Percentiles rank a stretch among this genome's conserved stretches.
These are phyloP conservation scores for Heritiera littoralis DNA, from an alignment of 345 rosid species.

Conservation along the genomic window DNA sequence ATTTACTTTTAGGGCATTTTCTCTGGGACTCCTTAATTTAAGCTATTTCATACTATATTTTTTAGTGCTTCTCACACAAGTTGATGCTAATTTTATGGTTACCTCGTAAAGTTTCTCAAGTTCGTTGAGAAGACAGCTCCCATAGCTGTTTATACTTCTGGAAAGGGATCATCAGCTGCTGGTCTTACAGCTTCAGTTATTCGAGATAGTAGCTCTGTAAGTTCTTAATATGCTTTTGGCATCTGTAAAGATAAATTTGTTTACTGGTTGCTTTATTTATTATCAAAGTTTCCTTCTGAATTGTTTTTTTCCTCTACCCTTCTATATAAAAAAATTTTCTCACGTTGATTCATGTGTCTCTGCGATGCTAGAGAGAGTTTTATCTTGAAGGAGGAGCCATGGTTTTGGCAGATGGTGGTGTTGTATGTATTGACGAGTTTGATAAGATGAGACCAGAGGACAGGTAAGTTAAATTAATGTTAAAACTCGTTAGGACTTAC, in stretches of 20 bases:
- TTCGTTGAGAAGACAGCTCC: slow-evolving; percentile 99
- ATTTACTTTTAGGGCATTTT: neutral
- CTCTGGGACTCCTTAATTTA: neutral
- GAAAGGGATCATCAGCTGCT: slow-evolving; percentile 98
- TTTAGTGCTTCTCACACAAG: slow-evolving; percentile 6
- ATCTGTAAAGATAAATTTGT: neutral
- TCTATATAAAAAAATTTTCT: slow-evolving; percentile 9
- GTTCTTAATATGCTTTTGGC: slow-evolving; percentile 31
- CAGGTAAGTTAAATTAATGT: slow-evolving; percentile 47
- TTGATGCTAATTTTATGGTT: slow-evolving; percentile 29
- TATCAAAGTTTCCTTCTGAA: slow-evolving; percentile 3
- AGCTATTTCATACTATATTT: neutral
- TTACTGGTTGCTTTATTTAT: neutral
- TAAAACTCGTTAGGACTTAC: neutral
- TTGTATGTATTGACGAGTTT: slow-evolving; percentile 95
- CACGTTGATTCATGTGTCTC: slow-evolving; percentile 22
- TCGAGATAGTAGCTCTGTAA: slow-evolving; percentile 78
- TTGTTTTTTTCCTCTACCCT: neutral
- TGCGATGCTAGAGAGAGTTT: slow-evolving; percentile 75
- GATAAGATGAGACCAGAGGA: slow-evolving; percentile 99
- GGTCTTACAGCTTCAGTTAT: slow-evolving; percentile 98
- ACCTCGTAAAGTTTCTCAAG: slow-evolving; percentile 70
- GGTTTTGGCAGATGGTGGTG: slow-evolving; percentile 99
- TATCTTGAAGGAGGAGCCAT: slow-evolving; percentile 99
- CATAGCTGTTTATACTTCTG: slow-evolving; percentile 93